Evolutionary conservation across 306 rosid species (phyloP).

Genomic region (Hylodesmum podocarpum): DNA sequence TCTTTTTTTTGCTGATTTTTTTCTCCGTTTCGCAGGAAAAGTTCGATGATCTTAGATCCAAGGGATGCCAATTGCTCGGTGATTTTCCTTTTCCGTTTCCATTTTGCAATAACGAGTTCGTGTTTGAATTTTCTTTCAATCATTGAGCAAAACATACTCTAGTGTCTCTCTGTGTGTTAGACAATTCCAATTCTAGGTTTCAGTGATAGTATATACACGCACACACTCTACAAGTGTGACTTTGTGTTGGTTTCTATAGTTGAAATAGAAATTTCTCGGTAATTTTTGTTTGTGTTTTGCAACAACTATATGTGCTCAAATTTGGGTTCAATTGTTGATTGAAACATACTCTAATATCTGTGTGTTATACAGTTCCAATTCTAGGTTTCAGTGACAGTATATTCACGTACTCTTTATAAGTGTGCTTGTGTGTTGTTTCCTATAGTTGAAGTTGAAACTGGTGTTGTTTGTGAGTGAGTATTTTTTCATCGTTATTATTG

Average conservation of each 20-base stretch:
- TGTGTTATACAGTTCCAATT: background rate
- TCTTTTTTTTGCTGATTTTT: conserved; percentile 3
- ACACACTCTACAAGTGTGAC: too few relatives aligned
- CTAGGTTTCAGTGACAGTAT: conserved; percentile 15
- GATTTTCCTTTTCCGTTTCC: too few relatives aligned
- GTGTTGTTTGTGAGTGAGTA: background rate
- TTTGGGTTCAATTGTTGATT: conserved; percentile 5
- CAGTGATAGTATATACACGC: too few relatives aligned
- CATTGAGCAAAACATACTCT: too few relatives aligned
- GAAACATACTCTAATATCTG: background rate
- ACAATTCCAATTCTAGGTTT: too few relatives aligned
- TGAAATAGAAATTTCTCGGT: too few relatives aligned
- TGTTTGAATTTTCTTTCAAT: too few relatives aligned
- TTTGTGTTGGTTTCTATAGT: too few relatives aligned
- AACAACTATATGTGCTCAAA: background rate
- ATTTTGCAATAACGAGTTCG: too few relatives aligned
- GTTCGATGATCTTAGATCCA: conserved; percentile 71
- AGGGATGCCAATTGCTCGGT: conserved; percentile 87
- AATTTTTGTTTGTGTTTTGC: background rate
- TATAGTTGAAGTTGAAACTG: background rate
- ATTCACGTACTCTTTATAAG: background rate
- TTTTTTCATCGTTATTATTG: background rate
- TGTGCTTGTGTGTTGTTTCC: conserved; percentile 1
- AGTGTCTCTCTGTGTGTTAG: too few relatives aligned
- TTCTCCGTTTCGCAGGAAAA: conserved; percentile 57